Percentiles rank a stretch among this genome's conserved stretches.
phyloP scores from a whole-genome alignment of 1,284 basidiomycete genomes.

The Sanghuangporus sanghuang region DNA sequence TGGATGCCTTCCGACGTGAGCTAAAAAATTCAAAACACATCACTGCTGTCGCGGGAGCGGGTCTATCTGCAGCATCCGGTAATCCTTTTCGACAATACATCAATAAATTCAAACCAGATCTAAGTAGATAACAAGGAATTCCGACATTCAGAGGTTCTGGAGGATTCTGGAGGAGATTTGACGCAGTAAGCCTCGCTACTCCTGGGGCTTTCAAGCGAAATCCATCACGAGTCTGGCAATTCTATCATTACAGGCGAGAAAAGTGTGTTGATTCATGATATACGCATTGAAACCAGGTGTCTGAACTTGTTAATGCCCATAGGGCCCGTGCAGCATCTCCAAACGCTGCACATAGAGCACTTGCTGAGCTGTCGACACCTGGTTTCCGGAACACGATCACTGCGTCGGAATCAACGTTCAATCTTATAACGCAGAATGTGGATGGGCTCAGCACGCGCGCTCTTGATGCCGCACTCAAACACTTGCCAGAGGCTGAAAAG shows the following conservation, averaged over 20 bases:
- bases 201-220: slow-evolving; percentile 49
- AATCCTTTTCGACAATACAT: slow-evolving; percentile 12
- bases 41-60: slow-evolving; percentile 54
- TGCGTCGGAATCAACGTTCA: slow-evolving; percentile 41
- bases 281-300: neutral
- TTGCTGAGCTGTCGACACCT: slow-evolving; percentile 44
- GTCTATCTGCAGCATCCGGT: slow-evolving; percentile 55
- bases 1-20: slow-evolving; percentile 28
- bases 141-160: slow-evolving; percentile 58
- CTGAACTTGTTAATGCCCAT: neutral
- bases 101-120: no score
- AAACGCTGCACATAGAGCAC: slow-evolving; percentile 51
- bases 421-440: slow-evolving; percentile 63
- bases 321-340: slow-evolving; percentile 46
- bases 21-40: slow-evolving; percentile 39
- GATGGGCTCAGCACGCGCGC: slow-evolving; percentile 51
- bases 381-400: slow-evolving; percentile 29
- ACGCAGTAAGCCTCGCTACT: slow-evolving; percentile 53
- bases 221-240: slow-evolving; percentile 57
- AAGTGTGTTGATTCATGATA: slow-evolving; percentile 32
- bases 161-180: slow-evolving; percentile 54
- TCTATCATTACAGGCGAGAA: slow-evolving; percentile 56
- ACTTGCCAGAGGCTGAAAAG: slow-evolving; percentile 9
- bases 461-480: slow-evolving; percentile 15
- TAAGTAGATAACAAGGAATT: slow-evolving; percentile 36